A percentile compares a stretch with the other conserved stretches of the same genome.
Conservation (phyloP, 2,329 filamentous ascomycete species). For the Stemphylium beticola region DNA sequence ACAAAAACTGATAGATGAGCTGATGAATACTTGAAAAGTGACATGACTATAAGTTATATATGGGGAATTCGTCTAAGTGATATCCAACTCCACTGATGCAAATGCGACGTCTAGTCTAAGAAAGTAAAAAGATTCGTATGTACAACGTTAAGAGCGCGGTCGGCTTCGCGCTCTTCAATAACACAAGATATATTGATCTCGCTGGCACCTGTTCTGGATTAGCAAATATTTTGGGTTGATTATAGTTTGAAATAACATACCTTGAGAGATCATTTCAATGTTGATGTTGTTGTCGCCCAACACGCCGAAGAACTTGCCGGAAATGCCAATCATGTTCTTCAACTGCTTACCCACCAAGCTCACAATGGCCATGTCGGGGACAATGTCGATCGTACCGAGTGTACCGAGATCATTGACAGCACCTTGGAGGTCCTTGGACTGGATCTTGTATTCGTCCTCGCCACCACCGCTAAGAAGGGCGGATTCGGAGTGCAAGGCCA, state of each 20-base stretch:
- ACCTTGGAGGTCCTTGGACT: slow-evolving; percentile 55
- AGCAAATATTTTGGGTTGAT: background rate
- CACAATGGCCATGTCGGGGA: slow-evolving; percentile 92
- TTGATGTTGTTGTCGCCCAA: slow-evolving; percentile 93
- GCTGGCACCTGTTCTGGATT: slow-evolving; percentile 73
- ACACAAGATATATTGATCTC: slow-evolving; percentile 99
- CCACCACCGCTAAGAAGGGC: slow-evolving; percentile 58
- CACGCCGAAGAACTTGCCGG: slow-evolving; percentile 92
- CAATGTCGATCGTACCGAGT: slow-evolving; percentile 88
- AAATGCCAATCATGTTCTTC: slow-evolving; percentile 95
- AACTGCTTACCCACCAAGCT: slow-evolving; percentile 94
- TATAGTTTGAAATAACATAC: slow-evolving; percentile 57
- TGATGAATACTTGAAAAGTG: background rate
- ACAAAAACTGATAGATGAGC: background rate
- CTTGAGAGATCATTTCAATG: slow-evolving; percentile 99
- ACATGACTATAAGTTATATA: background rate
- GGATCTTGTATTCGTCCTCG: slow-evolving; percentile 56
- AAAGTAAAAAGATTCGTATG: slow-evolving; percentile 98
- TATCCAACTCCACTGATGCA: slow-evolving; percentile 38
- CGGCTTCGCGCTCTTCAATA: slow-evolving; percentile 88
- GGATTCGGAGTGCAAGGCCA: slow-evolving; percentile 86
- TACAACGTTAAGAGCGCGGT: slow-evolving; percentile 91
- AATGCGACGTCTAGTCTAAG: slow-evolving; percentile 65
- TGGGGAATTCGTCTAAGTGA: slow-evolving; percentile 21
- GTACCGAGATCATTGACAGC: slow-evolving; percentile 73